Base-by-base conservation (phyloP, 108 stramenopile species). In the Hondaea fermentalgiana region DNA sequence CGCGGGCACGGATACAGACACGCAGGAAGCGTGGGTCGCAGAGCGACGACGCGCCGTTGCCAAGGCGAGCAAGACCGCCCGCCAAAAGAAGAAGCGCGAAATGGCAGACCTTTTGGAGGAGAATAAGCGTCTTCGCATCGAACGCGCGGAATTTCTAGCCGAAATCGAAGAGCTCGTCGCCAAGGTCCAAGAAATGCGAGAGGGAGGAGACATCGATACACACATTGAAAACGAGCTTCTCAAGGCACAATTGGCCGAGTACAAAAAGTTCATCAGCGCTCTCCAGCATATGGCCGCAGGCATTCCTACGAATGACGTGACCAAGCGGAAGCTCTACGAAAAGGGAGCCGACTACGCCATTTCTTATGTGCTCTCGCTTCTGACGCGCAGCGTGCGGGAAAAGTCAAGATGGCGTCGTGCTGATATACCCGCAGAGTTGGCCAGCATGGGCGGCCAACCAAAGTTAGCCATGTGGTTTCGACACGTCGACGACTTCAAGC, bases 101-200 rank as follows among this genome's bases (percentile, higher is more conserved):
- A 83, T 83, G 72, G 72, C 44, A 8, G 49, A 25, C 44, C 49
- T 83, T 5, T 28, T 45, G 72, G 72, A 83, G 44, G 72, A 83
- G 49, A 83, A 83, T 43, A 83, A 83, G 72, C 72, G 49, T 8
- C 72, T 83, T 8, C 72, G 49, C 12, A 5, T 14, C 14, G 72
- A 83, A 43, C 19, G 72, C 23, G 72, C 72, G 10, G 49, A 45
- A 10, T 83, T 83, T 21, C 49, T 83, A 8, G 21, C n/a, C 44
- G 25, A 83, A 21, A 83, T 83, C 49, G 72, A 83, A 51, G 47
- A 83, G 23, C 72, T 83, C 49, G 49, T 83, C 47, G 72, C 72
- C 47, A 83, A 83, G 49, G 72, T 83, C 21, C 72, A 83, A 43
- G 72, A 83, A 21, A 83, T 83, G 72, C 44, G 72, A 8, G 72